Base-by-base conservation (phyloP, 1,284 basidiomycete species). In the Afroboletus lepidellus region DNA sequence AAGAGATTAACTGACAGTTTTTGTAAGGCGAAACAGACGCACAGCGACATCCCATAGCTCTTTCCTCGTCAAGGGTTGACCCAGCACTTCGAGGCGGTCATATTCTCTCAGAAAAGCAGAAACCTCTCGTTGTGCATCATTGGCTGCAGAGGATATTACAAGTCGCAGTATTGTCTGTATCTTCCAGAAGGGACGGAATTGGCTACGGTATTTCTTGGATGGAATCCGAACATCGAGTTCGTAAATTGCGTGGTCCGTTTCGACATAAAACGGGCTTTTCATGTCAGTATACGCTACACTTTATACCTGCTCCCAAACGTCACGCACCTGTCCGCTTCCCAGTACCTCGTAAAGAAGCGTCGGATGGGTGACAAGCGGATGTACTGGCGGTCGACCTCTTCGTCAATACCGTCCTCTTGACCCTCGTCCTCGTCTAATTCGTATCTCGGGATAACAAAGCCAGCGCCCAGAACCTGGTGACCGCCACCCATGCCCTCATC, bases 211-310 rank as follows among this genome's bases (percentile, higher is more conserved):
- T 18, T 54, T 57, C 15, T 63, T 57, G 3, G 77, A 73, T 0
- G 85, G 81, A 1, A 21, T 48, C 25, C 18, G 12, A 2, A 54
- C 59, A 13, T 70, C 66, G 20, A 89, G 67, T 27, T 80, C 76
- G 60, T 88, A 89, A 74, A 78, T 82, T 0, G 82, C 82, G 53
- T 72, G 74, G 24, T 72, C 57, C 0, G 87, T 87, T 58, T 85
- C 77, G 13, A 89, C 72, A 50, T 74, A 85, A 9, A 87, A 63
- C 1, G 82, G 77, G 16, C 87, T 89, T 24, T 48, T 23, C 25
- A 34, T 34, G 20, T 50, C 29, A 45, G 11, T 18, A 30, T 50
- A 30, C 29, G 13, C 27, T 3, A 25, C 27, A 13, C 27, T 5
- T 9, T 47, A 23, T 24, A 7, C 47, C 46, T 15, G 2, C 8